phyloP scores from a whole-genome alignment of 768 basidiomycete species.

The Dioszegia hungarica region DNA sequence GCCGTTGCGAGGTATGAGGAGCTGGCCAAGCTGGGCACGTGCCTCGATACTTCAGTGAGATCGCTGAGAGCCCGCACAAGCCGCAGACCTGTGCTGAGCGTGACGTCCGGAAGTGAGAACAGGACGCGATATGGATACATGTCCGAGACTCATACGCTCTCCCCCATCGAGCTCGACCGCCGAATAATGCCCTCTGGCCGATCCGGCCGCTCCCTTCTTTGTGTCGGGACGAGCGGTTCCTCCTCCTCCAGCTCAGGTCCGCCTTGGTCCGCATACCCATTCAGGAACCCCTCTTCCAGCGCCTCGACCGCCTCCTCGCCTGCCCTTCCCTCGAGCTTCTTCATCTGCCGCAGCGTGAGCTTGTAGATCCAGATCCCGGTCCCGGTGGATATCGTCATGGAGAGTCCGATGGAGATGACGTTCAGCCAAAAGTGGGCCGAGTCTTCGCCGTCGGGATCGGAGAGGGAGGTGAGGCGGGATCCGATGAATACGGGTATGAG shows the following conservation, averaged over 20 bases:
- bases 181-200: neutral
- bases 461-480: slow-evolving; percentile 45
- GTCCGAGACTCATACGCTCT: neutral
- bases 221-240: slow-evolving; percentile 7
- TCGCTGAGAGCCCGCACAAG: too few relatives aligned
- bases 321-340: slow-evolving; percentile 28
- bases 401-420: slow-evolving; percentile 35
- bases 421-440: slow-evolving; percentile 45
- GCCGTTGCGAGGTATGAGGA: too few relatives aligned
- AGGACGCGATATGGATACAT: too few relatives aligned
- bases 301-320: slow-evolving; percentile 40
- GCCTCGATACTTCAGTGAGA: too few relatives aligned
- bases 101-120: too few relatives aligned
- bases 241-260: slow-evolving; percentile 13
- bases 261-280: slow-evolving; percentile 26
- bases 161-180: slow-evolving; percentile 6
- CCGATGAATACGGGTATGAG: slow-evolving; percentile 48
- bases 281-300: slow-evolving; percentile 35
- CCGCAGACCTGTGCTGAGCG: too few relatives aligned
- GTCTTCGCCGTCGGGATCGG: slow-evolving; percentile 27
- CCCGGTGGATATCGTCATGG: slow-evolving; percentile 22
- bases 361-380: slow-evolving; percentile 46
- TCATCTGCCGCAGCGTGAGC: slow-evolving; percentile 44
- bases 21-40: too few relatives aligned
- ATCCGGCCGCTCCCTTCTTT: neutral